These are phyloP conservation scores for Phaeosphaeriaceae sp. DNA, from an alignment of 2,329 filamentous ascomycete species.

Conservation along the genomic window DNA sequence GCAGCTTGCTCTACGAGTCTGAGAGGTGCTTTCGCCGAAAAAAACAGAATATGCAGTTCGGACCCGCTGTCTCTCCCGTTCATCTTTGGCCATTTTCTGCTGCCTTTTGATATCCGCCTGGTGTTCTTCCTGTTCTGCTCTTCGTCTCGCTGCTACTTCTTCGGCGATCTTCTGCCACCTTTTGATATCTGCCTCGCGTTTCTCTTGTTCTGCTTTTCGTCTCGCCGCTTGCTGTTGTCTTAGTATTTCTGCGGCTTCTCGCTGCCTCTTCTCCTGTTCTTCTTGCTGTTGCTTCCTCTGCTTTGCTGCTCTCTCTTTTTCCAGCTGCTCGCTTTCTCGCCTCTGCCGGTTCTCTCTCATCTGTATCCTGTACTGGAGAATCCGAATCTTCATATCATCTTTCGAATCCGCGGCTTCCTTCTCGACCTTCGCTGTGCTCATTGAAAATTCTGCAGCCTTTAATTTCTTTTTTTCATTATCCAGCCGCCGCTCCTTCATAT, in stretches of 20 bases:
- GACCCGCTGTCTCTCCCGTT: neutral
- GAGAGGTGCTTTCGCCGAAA: neutral
- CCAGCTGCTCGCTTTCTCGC: neutral
- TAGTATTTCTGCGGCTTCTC: slow-evolving; percentile 1
- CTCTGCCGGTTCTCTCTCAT: slow-evolving; percentile 1
- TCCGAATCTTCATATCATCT: slow-evolving; percentile 20
- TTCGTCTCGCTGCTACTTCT: neutral
- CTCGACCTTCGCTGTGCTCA: slow-evolving; percentile 4
- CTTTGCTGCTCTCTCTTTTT: neutral
- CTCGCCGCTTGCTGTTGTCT: neutral
- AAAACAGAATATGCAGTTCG: neutral
- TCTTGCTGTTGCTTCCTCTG: slow-evolving; percentile 3
- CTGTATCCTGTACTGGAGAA: neutral
- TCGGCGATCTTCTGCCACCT: neutral
- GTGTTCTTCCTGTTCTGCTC: neutral
- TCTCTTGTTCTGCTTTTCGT: neutral
- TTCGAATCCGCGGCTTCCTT: too few relatives aligned
- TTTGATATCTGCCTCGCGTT: neutral
- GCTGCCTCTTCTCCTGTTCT: neutral
- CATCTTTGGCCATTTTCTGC: slow-evolving; percentile 1
- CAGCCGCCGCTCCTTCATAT: slow-evolving; percentile 42
- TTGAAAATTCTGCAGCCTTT: slow-evolving; percentile 2
- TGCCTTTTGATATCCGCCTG: neutral
- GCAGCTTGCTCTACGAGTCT: slow-evolving; percentile 9
- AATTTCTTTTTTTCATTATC: slow-evolving; percentile 16